These are phyloP conservation scores for Neostapfia colusana DNA, from an alignment of 176 grass and related monocot species.

Conservation along the genomic window DNA sequence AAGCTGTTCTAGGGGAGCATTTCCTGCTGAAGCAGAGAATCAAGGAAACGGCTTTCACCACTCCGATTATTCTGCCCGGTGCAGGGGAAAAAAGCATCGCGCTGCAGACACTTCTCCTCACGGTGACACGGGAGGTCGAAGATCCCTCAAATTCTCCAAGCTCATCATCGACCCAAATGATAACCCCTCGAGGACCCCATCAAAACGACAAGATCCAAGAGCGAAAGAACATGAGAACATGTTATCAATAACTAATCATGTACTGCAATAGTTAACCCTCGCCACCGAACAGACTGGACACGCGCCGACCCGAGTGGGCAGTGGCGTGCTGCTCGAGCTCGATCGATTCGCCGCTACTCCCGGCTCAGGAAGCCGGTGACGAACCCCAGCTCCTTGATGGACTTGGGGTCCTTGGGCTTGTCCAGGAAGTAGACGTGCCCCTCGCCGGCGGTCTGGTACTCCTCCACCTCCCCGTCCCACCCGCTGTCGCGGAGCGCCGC, in stretches of 20 bases:
- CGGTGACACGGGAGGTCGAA: neutral
- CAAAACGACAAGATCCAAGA: neutral
- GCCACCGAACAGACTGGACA: neutral
- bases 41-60: neutral
- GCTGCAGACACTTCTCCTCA: neutral
- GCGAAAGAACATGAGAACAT: conserved; percentile 3
- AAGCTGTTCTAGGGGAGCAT: neutral
- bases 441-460: conserved; percentile 62
- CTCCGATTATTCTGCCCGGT: neutral
- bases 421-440: conserved; percentile 66
- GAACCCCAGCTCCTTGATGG: conserved; percentile 52
- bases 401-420: conserved; percentile 39
- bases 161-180: conserved; percentile 14
- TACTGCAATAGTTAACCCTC: neutral
- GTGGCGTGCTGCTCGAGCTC: neutral
- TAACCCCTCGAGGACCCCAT: neutral
- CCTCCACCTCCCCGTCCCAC: conserved; percentile 56
- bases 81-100: neutral
- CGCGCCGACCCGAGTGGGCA: no score
- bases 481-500: conserved; percentile 52
- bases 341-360: conserved; percentile 26
- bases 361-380: conserved; percentile 49
- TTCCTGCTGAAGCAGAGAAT: neutral
- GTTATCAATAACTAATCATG: conserved; percentile 24
- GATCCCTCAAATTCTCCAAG: neutral